A percentile compares a stretch with the other conserved stretches of the same genome.
phyloP scores from a whole-genome alignment of 2,329 filamentous ascomycete species.

The Bipolaris oryzae region DNA sequence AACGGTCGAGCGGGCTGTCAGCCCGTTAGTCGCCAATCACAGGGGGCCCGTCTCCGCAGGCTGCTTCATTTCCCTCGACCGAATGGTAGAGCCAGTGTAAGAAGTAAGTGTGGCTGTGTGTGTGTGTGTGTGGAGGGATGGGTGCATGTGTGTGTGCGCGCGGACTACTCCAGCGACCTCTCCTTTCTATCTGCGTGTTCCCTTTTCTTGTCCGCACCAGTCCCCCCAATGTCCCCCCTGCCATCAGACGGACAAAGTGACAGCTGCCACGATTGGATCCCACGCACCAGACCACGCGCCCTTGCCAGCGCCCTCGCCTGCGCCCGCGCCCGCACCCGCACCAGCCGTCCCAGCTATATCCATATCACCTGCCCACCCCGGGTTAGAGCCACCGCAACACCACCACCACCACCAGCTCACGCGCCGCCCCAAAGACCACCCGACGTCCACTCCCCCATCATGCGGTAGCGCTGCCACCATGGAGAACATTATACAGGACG shows the following conservation, averaged over 20 bases:
- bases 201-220: neutral
- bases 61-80: constrained; percentile 23
- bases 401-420: constrained; percentile 5
- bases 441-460: constrained; percentile 28
- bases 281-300: constrained; percentile 12
- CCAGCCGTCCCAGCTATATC: constrained; percentile 10
- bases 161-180: neutral
- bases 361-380: constrained; percentile 15
- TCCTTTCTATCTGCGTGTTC: constrained; percentile 1
- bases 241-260: neutral
- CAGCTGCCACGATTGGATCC: constrained; percentile 13
- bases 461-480: constrained; percentile 56
- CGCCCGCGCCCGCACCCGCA: constrained; percentile 10
- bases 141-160: neutral
- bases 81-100: constrained; percentile 10
- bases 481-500: constrained; percentile 87
- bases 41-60: constrained; percentile 26
- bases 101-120: neutral
- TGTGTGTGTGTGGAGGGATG: neutral
- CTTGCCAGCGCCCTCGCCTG: constrained; percentile 10
- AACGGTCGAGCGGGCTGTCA: neutral
- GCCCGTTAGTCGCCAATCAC: constrained; percentile 22
- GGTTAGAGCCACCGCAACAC: constrained; percentile 16
- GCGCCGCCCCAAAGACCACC: constrained; percentile 24
- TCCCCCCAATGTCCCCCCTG: neutral